These are phyloP conservation scores for Rhizopus arrhizus DNA, from an alignment of 371 early-diverging fungal species.

Conservation along the genomic window DNA sequence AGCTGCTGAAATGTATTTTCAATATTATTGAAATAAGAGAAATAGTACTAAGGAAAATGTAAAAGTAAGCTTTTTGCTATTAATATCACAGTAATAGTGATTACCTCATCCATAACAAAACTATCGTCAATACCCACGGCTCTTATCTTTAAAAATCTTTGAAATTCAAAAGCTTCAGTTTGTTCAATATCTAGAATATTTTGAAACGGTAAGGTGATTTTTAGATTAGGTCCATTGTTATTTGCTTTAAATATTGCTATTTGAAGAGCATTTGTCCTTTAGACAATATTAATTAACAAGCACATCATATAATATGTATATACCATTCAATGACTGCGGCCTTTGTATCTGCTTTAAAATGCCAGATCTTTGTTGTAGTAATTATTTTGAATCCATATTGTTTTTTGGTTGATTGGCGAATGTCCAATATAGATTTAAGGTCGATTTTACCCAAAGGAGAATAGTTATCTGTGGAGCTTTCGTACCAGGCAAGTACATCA, in stretches of 20 bases:
- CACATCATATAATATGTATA: neutral
- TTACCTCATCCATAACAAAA: slow-evolving; percentile 69
- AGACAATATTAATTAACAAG: neutral
- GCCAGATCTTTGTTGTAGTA: slow-evolving; percentile 55
- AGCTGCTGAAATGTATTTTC: slow-evolving; percentile 41
- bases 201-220: slow-evolving; percentile 60
- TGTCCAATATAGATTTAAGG: slow-evolving; percentile 62
- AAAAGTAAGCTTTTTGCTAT: neutral
- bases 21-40: slow-evolving; percentile 68
- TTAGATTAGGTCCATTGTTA: slow-evolving; percentile 65
- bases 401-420: slow-evolving; percentile 52
- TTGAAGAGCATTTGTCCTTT: slow-evolving; percentile 61
- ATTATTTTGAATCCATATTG: slow-evolving; percentile 62
- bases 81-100: neutral
- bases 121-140: slow-evolving; percentile 64
- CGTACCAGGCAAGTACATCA: slow-evolving; percentile 65
- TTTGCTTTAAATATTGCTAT: slow-evolving; percentile 67
- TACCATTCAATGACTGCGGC: slow-evolving; percentile 61
- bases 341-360: slow-evolving; percentile 60
- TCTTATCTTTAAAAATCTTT: slow-evolving; percentile 61
- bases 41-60: slow-evolving; percentile 60
- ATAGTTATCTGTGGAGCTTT: slow-evolving; percentile 67
- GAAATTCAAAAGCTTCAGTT: slow-evolving; percentile 59
- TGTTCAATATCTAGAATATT: slow-evolving; percentile 64
- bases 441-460: slow-evolving; percentile 72